Percentiles rank a stretch among this genome's conserved stretches.
Evolutionary conservation across 1,139 yeast species (phyloP).

Genomic region (Hanseniaspora sp.): DNA sequence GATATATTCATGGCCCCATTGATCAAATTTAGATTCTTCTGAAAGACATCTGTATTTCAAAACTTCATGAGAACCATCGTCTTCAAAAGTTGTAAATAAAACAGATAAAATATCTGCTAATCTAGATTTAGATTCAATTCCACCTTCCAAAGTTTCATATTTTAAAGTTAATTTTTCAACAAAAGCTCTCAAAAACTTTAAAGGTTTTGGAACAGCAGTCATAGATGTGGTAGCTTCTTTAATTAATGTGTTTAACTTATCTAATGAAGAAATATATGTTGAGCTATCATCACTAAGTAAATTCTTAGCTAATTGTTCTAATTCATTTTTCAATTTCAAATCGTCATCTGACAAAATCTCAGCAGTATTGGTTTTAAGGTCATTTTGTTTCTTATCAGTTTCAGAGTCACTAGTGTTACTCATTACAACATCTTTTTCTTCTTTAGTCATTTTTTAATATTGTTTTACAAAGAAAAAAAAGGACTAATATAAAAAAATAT

Average conservation of each 20-base stretch:
- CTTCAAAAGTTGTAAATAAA: slow-evolving; percentile 88
- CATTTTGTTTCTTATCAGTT: slow-evolving; percentile 21
- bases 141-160: slow-evolving; percentile 53
- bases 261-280: slow-evolving; percentile 50
- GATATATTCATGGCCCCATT: slow-evolving; percentile 97
- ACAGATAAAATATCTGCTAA: slow-evolving; percentile 85
- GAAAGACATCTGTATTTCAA: slow-evolving; percentile 70
- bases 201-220: slow-evolving; percentile 99
- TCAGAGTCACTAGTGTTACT: slow-evolving; percentile 13
- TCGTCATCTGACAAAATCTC: slow-evolving; percentile 90
- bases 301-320: slow-evolving; percentile 78
- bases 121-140: slow-evolving; percentile 32
- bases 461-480: too few relatives aligned
- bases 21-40: slow-evolving; percentile 50
- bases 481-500: too few relatives aligned
- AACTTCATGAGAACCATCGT: slow-evolving; percentile 70
- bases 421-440: slow-evolving; percentile 14
- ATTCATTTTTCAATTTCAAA: slow-evolving; percentile 71
- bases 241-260: slow-evolving; percentile 61
- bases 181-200: slow-evolving; percentile 86
- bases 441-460: slow-evolving; percentile 7
- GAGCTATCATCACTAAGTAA: slow-evolving; percentile 43
- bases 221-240: slow-evolving; percentile 92
- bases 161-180: slow-evolving; percentile 55
- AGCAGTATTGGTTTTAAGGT: slow-evolving; percentile 32